phyloP scores from a whole-genome alignment of 177 flowering plant species.

The Vitis hybrid region DNA sequence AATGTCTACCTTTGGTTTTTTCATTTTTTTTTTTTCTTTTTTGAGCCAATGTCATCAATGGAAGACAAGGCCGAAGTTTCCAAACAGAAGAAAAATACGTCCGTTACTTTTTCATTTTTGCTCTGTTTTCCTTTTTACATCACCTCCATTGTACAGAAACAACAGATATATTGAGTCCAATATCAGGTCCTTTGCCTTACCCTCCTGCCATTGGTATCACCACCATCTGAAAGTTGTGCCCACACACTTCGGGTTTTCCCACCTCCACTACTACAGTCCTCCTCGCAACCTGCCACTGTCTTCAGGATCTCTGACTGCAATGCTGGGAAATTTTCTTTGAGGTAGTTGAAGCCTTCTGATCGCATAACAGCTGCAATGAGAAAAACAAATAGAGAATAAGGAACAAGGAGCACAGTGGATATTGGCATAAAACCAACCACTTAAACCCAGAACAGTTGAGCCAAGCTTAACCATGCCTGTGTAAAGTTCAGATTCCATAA shows the following conservation, averaged over 20 bases:
- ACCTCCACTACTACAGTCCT: slow-evolving; percentile 56
- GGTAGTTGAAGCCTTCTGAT: slow-evolving; percentile 64
- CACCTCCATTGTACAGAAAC: no score
- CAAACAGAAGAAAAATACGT: no score
- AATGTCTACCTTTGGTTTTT: no score
- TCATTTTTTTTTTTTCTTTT: no score
- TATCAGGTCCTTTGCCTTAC: slow-evolving; percentile 61
- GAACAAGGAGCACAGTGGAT: not conserved
- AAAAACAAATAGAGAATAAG: not conserved
- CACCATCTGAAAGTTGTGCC: slow-evolving; percentile 89
- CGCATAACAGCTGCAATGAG: slow-evolving; percentile 74
- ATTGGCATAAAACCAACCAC: not conserved
- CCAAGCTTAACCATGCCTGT: not conserved
- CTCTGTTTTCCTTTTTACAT: no score
- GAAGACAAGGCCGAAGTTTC: no score
- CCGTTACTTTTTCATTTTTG: no score
- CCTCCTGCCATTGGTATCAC: slow-evolving; percentile 67
- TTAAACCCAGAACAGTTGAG: not conserved
- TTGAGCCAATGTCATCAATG: no score
- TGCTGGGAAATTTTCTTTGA: slow-evolving; percentile 60
- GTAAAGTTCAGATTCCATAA: no score
- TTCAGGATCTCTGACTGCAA: slow-evolving; percentile 77
- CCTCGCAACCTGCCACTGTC: slow-evolving; percentile 78
- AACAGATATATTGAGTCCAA: no score
- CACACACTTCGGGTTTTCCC: slow-evolving; percentile 72